Conservation (phyloP, 2,329 filamentous ascomycete species). For the Nemania sp. region DNA sequence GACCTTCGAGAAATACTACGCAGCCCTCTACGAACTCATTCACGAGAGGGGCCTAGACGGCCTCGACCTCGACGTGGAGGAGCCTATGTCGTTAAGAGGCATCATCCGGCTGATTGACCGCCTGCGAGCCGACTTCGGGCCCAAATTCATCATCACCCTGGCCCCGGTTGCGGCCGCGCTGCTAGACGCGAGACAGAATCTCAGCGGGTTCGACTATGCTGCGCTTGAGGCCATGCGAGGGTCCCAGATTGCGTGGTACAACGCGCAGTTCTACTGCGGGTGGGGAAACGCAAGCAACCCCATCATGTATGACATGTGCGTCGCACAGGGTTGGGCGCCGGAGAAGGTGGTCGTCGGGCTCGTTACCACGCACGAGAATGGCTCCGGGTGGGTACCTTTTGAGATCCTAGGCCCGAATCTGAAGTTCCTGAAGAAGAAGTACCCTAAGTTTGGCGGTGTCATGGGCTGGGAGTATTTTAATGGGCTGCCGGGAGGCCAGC, state of each 20-base stretch:
- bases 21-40: conserved; percentile 72
- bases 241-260: conserved; percentile 79
- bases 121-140: conserved; percentile 73
- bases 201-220: conserved; percentile 81
- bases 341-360: conserved; percentile 79
- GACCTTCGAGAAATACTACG: conserved; percentile 77
- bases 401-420: conserved; percentile 68
- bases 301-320: conserved; percentile 60
- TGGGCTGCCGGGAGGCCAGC: conserved; percentile 68
- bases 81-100: conserved; percentile 73
- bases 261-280: conserved; percentile 86
- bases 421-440: conserved; percentile 66
- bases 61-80: conserved; percentile 81
- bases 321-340: conserved; percentile 71
- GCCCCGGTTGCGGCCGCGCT: conserved; percentile 83
- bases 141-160: conserved; percentile 77
- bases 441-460: conserved; percentile 78
- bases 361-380: conserved; percentile 79
- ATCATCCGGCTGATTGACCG: conserved; percentile 73
- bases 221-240: conserved; percentile 74
- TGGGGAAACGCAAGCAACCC: conserved; percentile 75
- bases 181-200: conserved; percentile 69
- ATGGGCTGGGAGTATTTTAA: conserved; percentile 94
- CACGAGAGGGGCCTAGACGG: conserved; percentile 70
- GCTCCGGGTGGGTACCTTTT: conserved; percentile 72